These are phyloP conservation scores for Medicago ruthenica DNA, from an alignment of 306 rosid species.

Conservation along the genomic window DNA sequence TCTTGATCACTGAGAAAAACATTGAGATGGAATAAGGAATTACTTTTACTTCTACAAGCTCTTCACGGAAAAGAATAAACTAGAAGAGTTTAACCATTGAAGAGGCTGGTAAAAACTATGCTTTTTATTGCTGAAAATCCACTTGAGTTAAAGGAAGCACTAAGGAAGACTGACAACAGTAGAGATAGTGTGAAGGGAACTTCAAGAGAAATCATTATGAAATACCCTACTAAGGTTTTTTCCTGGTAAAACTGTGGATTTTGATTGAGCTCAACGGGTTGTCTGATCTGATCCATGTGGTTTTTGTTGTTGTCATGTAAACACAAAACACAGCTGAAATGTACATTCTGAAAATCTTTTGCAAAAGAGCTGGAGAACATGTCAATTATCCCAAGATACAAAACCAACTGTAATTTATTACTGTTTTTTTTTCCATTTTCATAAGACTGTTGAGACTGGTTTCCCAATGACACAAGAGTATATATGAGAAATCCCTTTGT, in stretches of 20 bases:
- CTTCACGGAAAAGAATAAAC: constrained; percentile 2
- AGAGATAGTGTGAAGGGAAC: constrained; percentile 2
- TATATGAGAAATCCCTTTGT: constrained; percentile 26
- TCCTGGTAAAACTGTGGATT: background rate
- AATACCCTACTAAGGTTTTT: background rate
- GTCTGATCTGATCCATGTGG: constrained; percentile 10
- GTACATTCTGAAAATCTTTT: constrained; percentile 17
- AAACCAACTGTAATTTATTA: constrained; percentile 5
- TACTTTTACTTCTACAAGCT: constrained; percentile 1
- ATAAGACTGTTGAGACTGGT: background rate
- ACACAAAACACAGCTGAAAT: background rate
- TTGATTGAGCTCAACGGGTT: background rate
- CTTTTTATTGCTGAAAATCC: background rate
- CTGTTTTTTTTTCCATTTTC: constrained; percentile 30
- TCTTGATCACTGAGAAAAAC: constrained; percentile 1
- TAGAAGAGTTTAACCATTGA: constrained; percentile 21
- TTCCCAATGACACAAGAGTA: constrained; percentile 9
- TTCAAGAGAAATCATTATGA: background rate
- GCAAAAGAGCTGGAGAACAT: constrained; percentile 17
- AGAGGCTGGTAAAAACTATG: constrained; percentile 20
- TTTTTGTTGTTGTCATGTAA: constrained; percentile 6
- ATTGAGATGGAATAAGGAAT: background rate
- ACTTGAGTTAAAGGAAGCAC: constrained; percentile 1
- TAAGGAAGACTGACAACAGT: constrained; percentile 9
- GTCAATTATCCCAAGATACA: constrained; percentile 16